These are phyloP conservation scores for Mariannaea sp. DNA, from an alignment of 2,329 filamentous ascomycete genomes.

Conservation along the genomic window DNA sequence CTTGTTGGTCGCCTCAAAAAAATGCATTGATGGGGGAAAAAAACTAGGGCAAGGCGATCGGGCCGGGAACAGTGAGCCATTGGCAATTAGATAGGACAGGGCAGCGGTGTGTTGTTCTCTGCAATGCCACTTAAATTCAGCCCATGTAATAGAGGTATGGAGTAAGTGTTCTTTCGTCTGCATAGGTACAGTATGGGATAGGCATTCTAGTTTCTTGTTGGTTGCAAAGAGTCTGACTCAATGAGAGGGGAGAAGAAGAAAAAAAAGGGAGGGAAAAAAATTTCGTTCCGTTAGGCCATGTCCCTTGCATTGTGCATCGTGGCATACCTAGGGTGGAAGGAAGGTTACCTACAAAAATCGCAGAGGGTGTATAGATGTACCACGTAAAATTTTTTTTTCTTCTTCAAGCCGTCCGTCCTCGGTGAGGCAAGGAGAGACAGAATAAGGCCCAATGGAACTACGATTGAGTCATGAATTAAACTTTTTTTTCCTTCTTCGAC, in stretches of 20 bases:
- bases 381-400: no score
- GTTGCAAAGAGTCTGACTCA: no score
- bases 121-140: no score
- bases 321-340: background rate
- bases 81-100: background rate
- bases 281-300: background rate
- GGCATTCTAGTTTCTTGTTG: no score
- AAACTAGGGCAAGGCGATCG: constrained; percentile 7
- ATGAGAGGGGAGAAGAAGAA: no score
- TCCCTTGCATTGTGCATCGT: background rate
- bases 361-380: no score
- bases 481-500: background rate
- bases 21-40: background rate
- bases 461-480: constrained; percentile 9
- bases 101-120: no score
- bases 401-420: background rate
- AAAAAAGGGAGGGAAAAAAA: background rate
- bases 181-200: no score
- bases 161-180: no score
- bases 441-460: background rate
- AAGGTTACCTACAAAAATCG: no score
- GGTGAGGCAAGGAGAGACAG: background rate
- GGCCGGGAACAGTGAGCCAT: background rate
- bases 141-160: no score
- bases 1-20: background rate